Evolutionary conservation across 2,329 filamentous ascomycete species (phyloP), one percentile per base, ranked within the genome.

Genomic region (Cladophialophora immunda): DNA sequence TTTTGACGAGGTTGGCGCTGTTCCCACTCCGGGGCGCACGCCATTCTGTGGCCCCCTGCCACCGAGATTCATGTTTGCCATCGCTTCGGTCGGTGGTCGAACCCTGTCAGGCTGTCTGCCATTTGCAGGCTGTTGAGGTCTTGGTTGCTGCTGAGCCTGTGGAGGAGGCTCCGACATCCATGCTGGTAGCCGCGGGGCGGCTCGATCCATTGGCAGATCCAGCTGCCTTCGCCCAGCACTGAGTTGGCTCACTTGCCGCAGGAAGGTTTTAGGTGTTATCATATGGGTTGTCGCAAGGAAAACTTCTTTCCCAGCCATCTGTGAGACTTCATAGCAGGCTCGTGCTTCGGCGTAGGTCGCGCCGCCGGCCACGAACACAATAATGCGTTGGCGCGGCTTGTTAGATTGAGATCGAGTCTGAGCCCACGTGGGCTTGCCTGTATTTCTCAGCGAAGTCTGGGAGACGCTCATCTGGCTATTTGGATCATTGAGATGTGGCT

Each of bases 341-440:
- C 95, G 89, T 34, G 92, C 87, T 80, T 99, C 95, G 4, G 92
- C 93, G 77, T 94, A 97, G 0, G 95, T 98, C 22, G 95, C 95
- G 53, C 95, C 95, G 56, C 95, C 95, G 1, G 94, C 95, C 86
- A 98, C 90, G 77, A 97, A 98, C 17, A 98, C 90, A 66, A 99
- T 92, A 62, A 98, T 86, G 60, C 95, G 89, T 77, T 99, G 95
- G 61, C 91, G 88, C 71, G 94, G 96, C 76, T 98, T 94, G 67
- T 84, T 87, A 66, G 83, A 89, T 30, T 89, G 87, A 54, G 90
- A 86, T 52, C 93, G 89, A 9, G 92, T 90, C 61, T 92, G 92
- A 1, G 95, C 95, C 95, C 95, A 99, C 50, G 94, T 97, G 1
- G 94, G 95, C 75, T 97, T 96, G 29, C 68, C 70, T 17, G 93